Base-by-base conservation (phyloP, 2,329 filamentous ascomycete species). In the Nannizziopsis barbatae region DNA sequence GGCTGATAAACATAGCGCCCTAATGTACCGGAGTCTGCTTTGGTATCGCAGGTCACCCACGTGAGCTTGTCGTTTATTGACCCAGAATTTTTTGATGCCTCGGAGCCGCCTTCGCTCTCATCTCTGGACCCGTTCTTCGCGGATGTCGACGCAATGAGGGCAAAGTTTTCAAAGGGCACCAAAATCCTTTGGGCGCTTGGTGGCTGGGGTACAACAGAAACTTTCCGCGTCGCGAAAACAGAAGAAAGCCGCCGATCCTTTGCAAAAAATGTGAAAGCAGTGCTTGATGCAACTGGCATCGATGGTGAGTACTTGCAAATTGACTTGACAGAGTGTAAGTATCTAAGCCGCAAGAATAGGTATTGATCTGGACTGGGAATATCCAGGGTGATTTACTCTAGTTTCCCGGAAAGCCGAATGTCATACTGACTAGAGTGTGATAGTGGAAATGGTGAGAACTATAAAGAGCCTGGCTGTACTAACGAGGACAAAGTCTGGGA, bases 131-230 rank as follows among this genome's bases (percentile, higher is more conserved):
- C 12, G 46, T 15, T 27, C 22, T 27, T 27, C 22, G 7, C 22
- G 7, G 22, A 27, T 27, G 22, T 27, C 22, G 42, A 27, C 22
- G 22, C 22, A 27, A 46, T 46, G 11, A 5, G 43, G n/a, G 30
- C 43, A 15, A 39, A 11, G 43, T 46, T 46, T 46, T n/a, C 14
- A 18, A 12, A 3, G 22, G 43, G 33, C 4, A 39, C 43, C 15
- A 46, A 46, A 30, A 14, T 46, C 17, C 27, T n/a, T 14, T 70
- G 84, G 35, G 80, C 81, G 14, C 76, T 85, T 53, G 81, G 81
- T 6, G 81, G 81, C 41, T 85, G 81, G 81, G 80, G 80, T 0
- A 77, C 83, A 52, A 78, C 73, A 1, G 60, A 61, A 9, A 80
- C 79, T 0, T 85, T 82, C 55, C 69, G 72, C 1, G 59, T 50